These are phyloP conservation scores for Corylus avellana DNA, from an alignment of 306 rosid species.

Conservation along the genomic window DNA sequence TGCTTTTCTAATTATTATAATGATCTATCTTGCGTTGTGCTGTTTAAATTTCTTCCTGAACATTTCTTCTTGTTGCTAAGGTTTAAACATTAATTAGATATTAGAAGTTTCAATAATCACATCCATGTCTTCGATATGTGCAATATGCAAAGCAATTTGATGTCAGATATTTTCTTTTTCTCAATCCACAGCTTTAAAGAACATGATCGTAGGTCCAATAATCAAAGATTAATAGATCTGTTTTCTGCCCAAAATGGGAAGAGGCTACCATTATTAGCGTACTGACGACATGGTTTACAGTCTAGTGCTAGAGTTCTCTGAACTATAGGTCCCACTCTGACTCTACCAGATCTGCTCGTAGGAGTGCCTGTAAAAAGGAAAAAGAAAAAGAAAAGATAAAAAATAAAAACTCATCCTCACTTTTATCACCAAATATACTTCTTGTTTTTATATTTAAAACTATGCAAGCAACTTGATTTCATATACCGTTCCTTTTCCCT, in stretches of 20 bases:
- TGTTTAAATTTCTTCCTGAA: not conserved
- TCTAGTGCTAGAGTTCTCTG: not conserved
- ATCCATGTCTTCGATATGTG: not conserved
- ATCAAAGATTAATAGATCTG: not conserved
- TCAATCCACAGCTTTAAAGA: not conserved
- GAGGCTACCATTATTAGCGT: not conserved
- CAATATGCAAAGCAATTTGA: not conserved
- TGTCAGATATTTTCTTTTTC: not conserved
- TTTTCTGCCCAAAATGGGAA: not conserved
- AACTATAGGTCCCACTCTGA: not conserved
- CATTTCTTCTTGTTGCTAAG: not conserved
- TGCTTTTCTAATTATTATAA: slow-evolving; percentile 21
- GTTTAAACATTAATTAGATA: not conserved
- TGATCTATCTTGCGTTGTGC: slow-evolving; percentile 10
- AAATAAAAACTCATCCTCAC: not conserved
- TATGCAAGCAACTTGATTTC: no score
- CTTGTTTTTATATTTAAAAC: not conserved
- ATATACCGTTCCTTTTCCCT: no score
- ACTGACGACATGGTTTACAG: not conserved
- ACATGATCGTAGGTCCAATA: not conserved
- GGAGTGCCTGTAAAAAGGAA: not conserved
- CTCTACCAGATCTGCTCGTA: not conserved
- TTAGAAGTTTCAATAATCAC: not conserved
- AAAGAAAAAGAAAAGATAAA: not conserved
- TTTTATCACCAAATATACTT: not conserved